Evolutionary conservation across 305 asterid genomes (phyloP).

Genomic region (Plantago coronopus): DNA sequence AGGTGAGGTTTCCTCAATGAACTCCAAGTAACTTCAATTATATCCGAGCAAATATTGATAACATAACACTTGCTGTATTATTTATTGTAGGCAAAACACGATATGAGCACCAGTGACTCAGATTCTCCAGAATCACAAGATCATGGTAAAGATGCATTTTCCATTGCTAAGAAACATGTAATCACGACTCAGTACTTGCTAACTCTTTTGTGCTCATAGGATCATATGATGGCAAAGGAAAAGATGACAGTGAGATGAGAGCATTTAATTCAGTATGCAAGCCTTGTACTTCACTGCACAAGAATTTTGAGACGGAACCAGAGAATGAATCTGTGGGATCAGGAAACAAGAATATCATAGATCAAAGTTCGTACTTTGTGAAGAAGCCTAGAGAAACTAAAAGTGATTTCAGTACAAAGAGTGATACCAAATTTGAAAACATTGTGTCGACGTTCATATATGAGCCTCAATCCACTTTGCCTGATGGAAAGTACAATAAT

Average conservation of each 20-base stretch:
- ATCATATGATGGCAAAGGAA: constrained; percentile 21
- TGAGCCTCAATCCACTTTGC: constrained; percentile 23
- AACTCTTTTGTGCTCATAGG: constrained; percentile 28
- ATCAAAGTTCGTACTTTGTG: constrained; percentile 63
- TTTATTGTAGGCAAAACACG: constrained; percentile 39
- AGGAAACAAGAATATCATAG: constrained; percentile 35
- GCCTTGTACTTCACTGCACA: constrained; percentile 54
- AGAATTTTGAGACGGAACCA: constrained; percentile 40
- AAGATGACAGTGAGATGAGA: constrained; percentile 24
- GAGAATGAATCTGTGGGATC: constrained; percentile 33
- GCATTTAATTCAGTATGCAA: constrained; percentile 41
- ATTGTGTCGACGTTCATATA: constrained; percentile 7
- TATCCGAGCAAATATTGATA: neutral
- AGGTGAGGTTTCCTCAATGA: constrained; percentile 29
- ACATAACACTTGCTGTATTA: neutral
- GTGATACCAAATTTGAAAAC: constrained; percentile 25
- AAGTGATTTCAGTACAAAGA: constrained; percentile 25
- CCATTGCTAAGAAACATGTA: constrained; percentile 3
- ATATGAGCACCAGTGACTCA: constrained; percentile 26
- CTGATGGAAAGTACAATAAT: constrained; percentile 25
- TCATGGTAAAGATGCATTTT: constrained; percentile 36
- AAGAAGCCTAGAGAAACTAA: constrained; percentile 37
- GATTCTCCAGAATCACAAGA: constrained; percentile 30
- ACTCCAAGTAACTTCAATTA: neutral
- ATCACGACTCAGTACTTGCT: constrained; percentile 10